phyloP scores from a whole-genome alignment of 2,329 filamentous ascomycete genomes.

The Botrytis cinerea region DNA sequence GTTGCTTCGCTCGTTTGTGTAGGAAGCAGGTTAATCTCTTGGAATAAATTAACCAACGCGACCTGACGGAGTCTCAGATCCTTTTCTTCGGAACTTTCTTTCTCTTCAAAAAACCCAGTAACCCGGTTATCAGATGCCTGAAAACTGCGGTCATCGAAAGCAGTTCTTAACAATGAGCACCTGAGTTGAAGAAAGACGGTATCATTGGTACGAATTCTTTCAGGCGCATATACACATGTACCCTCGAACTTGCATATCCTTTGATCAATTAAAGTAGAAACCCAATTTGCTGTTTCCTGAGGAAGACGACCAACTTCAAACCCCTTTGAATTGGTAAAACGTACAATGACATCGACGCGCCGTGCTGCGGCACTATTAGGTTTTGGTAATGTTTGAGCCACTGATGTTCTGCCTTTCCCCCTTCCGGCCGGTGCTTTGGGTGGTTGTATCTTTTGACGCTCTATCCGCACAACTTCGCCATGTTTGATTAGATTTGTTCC shows the following conservation, averaged over 20 bases:
- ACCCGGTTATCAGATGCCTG: slow-evolving; percentile 68
- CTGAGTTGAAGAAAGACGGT: slow-evolving; percentile 88
- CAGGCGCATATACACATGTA: slow-evolving; percentile 84
- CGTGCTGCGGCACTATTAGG: slow-evolving; percentile 52
- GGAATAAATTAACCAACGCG: slow-evolving; percentile 82
- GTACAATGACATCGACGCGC: slow-evolving; percentile 82
- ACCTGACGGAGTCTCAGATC: slow-evolving; percentile 82
- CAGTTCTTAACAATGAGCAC: slow-evolving; percentile 72
- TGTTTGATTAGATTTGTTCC: slow-evolving; percentile 74
- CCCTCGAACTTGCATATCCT: slow-evolving; percentile 85
- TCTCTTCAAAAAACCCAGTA: slow-evolving; percentile 76
- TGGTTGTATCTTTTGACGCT: slow-evolving; percentile 75
- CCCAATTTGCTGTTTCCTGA: slow-evolving; percentile 86
- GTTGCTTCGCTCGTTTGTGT: slow-evolving; percentile 72
- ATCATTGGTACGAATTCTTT: slow-evolving; percentile 83
- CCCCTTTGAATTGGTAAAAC: slow-evolving; percentile 79
- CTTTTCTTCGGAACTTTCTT: slow-evolving; percentile 84
- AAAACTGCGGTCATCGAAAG: slow-evolving; percentile 69
- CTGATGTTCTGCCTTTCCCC: slow-evolving; percentile 45
- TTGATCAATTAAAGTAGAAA: slow-evolving; percentile 89
- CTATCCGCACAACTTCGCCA: slow-evolving; percentile 81
- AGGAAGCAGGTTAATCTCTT: slow-evolving; percentile 83
- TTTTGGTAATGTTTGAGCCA: slow-evolving; percentile 33
- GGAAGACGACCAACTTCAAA: slow-evolving; percentile 84
- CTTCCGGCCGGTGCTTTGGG: slow-evolving; percentile 51